Percentiles rank a stretch among this genome's conserved stretches.
Conservation (phyloP, 352 stramenopile species). For the Globisporangium paroecandrum region DNA sequence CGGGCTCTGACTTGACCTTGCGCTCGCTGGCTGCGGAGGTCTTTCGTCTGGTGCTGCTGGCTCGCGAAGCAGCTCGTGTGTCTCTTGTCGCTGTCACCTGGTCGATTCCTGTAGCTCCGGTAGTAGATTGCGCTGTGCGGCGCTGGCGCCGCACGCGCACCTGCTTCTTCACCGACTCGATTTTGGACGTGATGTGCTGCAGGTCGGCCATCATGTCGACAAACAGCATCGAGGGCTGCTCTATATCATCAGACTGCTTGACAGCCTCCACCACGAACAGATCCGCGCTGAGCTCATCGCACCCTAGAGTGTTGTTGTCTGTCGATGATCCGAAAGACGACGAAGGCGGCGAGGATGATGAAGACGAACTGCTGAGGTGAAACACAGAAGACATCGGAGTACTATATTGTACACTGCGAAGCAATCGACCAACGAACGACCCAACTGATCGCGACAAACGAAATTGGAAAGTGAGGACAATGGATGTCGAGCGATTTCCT, state of each 20-base stretch:
- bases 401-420: background rate
- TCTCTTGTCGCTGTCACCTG: background rate
- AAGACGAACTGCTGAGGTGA: background rate
- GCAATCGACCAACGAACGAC: no score
- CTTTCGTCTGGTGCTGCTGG: no score
- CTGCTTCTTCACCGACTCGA: slow-evolving; percentile 11
- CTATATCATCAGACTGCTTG: no score
- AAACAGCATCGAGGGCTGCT: background rate
- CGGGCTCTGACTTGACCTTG: no score
- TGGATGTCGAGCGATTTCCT: no score
- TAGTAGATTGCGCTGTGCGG: background rate
- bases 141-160: slow-evolving; percentile 7
- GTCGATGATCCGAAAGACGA: background rate
- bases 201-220: slow-evolving; percentile 11
- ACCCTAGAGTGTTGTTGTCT: background rate
- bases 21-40: no score
- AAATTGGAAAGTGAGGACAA: slow-evolving; percentile 3
- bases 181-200: slow-evolving; percentile 7
- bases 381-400: background rate
- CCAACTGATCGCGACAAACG: background rate
- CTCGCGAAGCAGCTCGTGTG: background rate
- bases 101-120: background rate
- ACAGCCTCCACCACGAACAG: background rate
- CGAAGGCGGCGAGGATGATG: no score
- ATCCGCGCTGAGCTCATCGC: background rate